A percentile compares a stretch with the other conserved stretches of the same genome.
Evolutionary conservation across 2,329 filamentous ascomycete species (phyloP).

Genomic region (Talaromyces sp.): DNA sequence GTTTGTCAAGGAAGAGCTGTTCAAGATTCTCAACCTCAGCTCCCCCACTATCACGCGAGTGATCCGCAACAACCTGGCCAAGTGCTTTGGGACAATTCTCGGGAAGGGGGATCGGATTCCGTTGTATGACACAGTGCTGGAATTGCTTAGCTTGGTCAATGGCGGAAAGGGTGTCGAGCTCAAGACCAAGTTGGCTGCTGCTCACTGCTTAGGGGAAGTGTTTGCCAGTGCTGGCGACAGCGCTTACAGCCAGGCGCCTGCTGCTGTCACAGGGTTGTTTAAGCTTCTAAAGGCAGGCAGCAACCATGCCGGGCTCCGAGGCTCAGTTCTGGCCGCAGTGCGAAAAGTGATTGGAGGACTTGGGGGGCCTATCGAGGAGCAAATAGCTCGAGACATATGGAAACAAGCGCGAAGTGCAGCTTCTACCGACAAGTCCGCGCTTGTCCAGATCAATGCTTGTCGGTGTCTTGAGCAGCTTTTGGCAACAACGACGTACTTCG

Average conservation of each 20-base stretch:
- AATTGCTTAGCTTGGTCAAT: constrained; percentile 69
- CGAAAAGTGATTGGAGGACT: constrained; percentile 74
- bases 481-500: constrained; percentile 72
- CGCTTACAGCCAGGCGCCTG: constrained; percentile 73
- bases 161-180: constrained; percentile 71
- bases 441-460: constrained; percentile 75
- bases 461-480: constrained; percentile 72
- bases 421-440: constrained; percentile 72
- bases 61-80: constrained; percentile 82
- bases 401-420: constrained; percentile 79
- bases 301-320: constrained; percentile 75
- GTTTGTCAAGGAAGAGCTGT: constrained; percentile 87
- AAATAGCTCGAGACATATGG: constrained; percentile 83
- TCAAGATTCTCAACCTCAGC: constrained; percentile 81
- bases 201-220: constrained; percentile 79
- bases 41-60: constrained; percentile 81
- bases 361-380: constrained; percentile 73
- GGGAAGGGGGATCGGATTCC: constrained; percentile 82
- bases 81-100: constrained; percentile 78
- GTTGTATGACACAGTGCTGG: constrained; percentile 91
- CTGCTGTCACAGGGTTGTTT: constrained; percentile 67
- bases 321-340: constrained; percentile 69
- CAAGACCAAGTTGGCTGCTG: constrained; percentile 79
- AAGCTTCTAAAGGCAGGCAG: constrained; percentile 77
- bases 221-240: constrained; percentile 93